Conservation (phyloP, 306 rosid species). For the Bauhinia variegata region DNA sequence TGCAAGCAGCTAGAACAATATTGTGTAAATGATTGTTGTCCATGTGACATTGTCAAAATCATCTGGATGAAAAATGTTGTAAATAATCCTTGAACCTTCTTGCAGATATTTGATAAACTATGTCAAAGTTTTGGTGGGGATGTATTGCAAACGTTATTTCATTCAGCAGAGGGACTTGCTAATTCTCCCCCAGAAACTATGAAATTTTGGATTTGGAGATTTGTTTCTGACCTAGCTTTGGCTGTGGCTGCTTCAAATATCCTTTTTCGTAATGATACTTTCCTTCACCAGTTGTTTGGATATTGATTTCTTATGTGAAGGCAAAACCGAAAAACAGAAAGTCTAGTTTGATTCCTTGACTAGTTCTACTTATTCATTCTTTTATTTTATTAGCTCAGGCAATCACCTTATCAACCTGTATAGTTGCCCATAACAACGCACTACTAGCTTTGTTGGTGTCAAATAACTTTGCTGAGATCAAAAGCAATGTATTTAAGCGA, state of each 20-base stretch:
- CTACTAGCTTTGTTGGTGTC: conserved; percentile 93
- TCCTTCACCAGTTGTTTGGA: conserved; percentile 14
- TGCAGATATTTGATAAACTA: conserved; percentile 96
- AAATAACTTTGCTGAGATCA: conserved; percentile 96
- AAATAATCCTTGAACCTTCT: conserved; percentile 40
- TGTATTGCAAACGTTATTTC: conserved; percentile 87
- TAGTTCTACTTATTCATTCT: conserved; percentile 74
- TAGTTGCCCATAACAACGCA: conserved; percentile 96
- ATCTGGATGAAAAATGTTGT: conserved; percentile 16
- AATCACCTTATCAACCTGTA: conserved; percentile 92
- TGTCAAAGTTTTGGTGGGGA: conserved; percentile 94
- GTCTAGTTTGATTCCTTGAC: conserved; percentile 71
- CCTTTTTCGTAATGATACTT: conserved; percentile 48
- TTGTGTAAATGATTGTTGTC: neutral
- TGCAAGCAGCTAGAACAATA: too few species aligned
- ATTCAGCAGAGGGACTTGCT: conserved; percentile 91
- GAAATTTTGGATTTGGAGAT: conserved; percentile 85
- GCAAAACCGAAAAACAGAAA: conserved; percentile 3
- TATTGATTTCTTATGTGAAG: conserved; percentile 33
- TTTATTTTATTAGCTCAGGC: conserved; percentile 98
- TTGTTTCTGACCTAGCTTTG: conserved; percentile 68
- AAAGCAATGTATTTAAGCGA: conserved; percentile 93
- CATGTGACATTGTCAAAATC: conserved; percentile 7
- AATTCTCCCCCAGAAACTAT: conserved; percentile 65
- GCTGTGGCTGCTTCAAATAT: conserved; percentile 94